A percentile compares a stretch with the other conserved stretches of the same genome.
These are phyloP conservation scores for Cryphonectria carpinicola DNA, from an alignment of 2,329 filamentous ascomycete species.

Conservation along the genomic window DNA sequence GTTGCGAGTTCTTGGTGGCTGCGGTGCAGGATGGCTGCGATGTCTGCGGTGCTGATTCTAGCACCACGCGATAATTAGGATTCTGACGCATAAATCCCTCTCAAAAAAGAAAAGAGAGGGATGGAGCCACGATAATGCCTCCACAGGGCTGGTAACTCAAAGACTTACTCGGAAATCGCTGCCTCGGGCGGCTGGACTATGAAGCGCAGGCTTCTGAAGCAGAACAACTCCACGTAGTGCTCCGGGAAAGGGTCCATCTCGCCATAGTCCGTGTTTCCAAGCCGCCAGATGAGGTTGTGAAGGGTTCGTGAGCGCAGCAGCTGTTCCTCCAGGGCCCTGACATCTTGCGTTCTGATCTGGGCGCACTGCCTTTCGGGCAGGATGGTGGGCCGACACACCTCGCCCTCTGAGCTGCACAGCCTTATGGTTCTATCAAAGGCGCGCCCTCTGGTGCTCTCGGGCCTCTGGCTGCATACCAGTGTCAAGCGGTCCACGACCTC, in stretches of 20 bases:
- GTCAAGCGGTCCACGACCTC: not conserved
- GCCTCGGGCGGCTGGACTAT: not conserved
- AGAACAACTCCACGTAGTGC: not conserved
- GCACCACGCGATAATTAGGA: not conserved
- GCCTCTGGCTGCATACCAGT: not conserved
- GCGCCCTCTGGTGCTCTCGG: not conserved
- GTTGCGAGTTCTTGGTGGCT: not conserved
- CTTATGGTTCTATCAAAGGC: not conserved
- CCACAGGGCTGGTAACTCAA: not conserved
- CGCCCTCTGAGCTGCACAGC: not conserved
- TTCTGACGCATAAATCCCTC: not conserved
- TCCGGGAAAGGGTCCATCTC: not conserved
- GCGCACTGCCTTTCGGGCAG: not conserved
- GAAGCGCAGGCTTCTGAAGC: not conserved
- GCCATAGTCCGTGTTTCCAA: not conserved
- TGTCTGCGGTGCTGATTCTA: not conserved
- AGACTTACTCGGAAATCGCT: not conserved
- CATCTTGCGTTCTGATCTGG: not conserved
- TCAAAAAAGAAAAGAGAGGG: not conserved
- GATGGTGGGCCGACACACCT: not conserved
- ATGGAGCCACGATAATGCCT: not conserved
- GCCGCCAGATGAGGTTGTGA: not conserved
- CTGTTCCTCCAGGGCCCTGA: not conserved
- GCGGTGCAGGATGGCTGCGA: not conserved
- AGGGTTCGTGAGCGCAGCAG: not conserved